Percentiles rank a stretch among this genome's conserved stretches.
phyloP scores from a whole-genome alignment of 2,329 filamentous ascomycete species.

The Whalleya microplaca region DNA sequence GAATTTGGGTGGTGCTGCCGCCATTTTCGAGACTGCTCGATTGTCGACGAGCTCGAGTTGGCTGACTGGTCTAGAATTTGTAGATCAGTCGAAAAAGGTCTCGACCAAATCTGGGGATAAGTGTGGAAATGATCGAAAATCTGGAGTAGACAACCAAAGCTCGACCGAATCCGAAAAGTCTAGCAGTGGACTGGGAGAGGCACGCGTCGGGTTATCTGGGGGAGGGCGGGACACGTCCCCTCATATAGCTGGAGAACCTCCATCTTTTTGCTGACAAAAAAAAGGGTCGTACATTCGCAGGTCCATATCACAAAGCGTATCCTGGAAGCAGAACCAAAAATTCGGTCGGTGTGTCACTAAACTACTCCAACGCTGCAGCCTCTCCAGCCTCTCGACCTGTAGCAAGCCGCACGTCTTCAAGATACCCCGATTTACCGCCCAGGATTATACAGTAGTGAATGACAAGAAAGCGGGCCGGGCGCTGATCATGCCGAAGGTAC shows the following conservation, averaged over 20 bases:
- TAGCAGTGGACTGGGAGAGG: neutral
- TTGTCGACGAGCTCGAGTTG: slow-evolving; percentile 10
- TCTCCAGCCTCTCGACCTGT: too few species aligned
- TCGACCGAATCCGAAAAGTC: neutral
- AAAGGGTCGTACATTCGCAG: neutral
- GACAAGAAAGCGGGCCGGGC: too few species aligned
- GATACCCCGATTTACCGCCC: too few species aligned
- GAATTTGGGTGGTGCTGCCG: slow-evolving; percentile 51
- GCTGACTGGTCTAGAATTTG: too few species aligned
- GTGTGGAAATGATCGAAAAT: neutral
- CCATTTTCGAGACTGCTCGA: slow-evolving; percentile 42
- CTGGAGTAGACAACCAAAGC: neutral
- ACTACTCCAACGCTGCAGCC: too few species aligned
- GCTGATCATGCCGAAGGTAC: too few species aligned
- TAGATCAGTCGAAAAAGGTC: neutral
- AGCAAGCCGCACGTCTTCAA: too few species aligned
- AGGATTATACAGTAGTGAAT: too few species aligned
- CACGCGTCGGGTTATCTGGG: neutral
- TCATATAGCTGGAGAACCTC: neutral
- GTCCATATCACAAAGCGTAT: neutral
- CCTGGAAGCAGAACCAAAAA: neutral
- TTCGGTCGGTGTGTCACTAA: too few species aligned
- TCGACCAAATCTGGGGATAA: neutral
- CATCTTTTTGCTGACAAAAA: neutral
- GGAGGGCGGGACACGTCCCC: neutral